Evolutionary conservation across 352 stramenopile species (phyloP).

Genomic region (Pythium grandisporangium): DNA sequence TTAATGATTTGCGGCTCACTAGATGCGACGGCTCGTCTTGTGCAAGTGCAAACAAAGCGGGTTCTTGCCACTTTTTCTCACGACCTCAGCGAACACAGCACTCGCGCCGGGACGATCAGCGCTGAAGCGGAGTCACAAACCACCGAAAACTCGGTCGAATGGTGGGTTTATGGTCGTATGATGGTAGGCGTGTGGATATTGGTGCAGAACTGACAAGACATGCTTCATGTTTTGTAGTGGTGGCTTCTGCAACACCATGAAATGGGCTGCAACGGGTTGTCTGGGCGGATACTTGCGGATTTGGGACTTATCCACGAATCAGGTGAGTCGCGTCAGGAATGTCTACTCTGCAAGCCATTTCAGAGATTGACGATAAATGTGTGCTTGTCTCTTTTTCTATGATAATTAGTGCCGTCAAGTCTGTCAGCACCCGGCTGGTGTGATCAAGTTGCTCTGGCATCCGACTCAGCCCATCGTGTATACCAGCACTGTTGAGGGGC

Average conservation of each 20-base stretch:
- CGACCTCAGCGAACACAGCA: slow-evolving; percentile 39
- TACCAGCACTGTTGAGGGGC: slow-evolving; percentile 80
- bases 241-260: slow-evolving; percentile 90
- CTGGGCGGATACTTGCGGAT: slow-evolving; percentile 94
- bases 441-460: slow-evolving; percentile 90
- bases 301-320: slow-evolving; percentile 90
- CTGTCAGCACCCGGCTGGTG: slow-evolving; percentile 79
- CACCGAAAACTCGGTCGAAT: slow-evolving; percentile 83
- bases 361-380: too few relatives aligned
- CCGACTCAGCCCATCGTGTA: slow-evolving; percentile 80
- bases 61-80: slow-evolving; percentile 86
- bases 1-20: slow-evolving; percentile 90
- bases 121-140: slow-evolving; percentile 27
- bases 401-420: slow-evolving; percentile 82
- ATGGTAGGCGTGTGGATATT: too few relatives aligned
- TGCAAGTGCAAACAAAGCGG: slow-evolving; percentile 92
- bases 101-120: slow-evolving; percentile 38
- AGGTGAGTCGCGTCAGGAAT: slow-evolving; percentile 19
- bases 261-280: slow-evolving; percentile 93
- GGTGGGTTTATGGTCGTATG: too few relatives aligned
- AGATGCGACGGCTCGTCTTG: slow-evolving; percentile 90
- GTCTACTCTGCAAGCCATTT: too few relatives aligned
- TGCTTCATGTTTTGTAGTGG: slow-evolving; percentile 64
- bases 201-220: too few relatives aligned
- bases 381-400: too few relatives aligned